Evolutionary conservation across 306 rosid species (phyloP).

Genomic region (Lathyrus aphaca): DNA sequence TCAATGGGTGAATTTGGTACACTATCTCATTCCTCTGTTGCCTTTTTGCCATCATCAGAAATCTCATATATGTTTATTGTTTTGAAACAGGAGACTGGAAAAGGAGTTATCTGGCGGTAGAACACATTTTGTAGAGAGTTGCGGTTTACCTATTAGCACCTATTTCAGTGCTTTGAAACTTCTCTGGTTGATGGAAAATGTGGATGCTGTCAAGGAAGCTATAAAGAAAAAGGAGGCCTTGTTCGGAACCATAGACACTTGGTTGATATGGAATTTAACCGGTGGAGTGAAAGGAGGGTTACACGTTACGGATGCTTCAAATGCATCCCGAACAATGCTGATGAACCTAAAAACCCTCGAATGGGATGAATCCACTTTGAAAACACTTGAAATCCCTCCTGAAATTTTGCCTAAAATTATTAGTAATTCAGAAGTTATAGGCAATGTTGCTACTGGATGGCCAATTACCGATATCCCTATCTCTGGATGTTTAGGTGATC

Average conservation of each 20-base stretch:
- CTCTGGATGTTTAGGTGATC: conserved; percentile 90
- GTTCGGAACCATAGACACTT: conserved; percentile 87
- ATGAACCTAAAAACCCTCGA: conserved; percentile 81
- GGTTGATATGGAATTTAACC: conserved; percentile 90
- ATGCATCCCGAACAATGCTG: conserved; percentile 89
- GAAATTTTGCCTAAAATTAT: conserved; percentile 76
- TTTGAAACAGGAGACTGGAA: conserved; percentile 68
- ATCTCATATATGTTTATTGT: conserved; percentile 1
- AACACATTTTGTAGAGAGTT: conserved; percentile 68
- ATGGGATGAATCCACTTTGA: conserved; percentile 68
- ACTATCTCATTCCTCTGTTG: conserved; percentile 16
- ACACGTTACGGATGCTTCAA: conserved; percentile 85
- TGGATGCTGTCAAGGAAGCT: conserved; percentile 59
- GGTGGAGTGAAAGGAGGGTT: conserved; percentile 76
- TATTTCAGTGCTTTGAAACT: conserved; percentile 86
- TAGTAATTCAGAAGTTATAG: conserved; percentile 81
- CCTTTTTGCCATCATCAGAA: neutral
- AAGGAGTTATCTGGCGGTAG: conserved; percentile 77
- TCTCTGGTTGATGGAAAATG: conserved; percentile 87
- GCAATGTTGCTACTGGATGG: conserved; percentile 67
- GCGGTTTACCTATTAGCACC: conserved; percentile 89
- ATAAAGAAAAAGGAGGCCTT: conserved; percentile 71
- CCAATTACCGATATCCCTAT: conserved; percentile 77
- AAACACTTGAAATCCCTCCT: conserved; percentile 61
- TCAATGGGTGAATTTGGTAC: conserved; percentile 10